Percentiles rank a stretch among this genome's conserved stretches.
Evolutionary conservation across 1,284 basidiomycete species (phyloP).

Genomic region (Leccinum ponderosum): DNA sequence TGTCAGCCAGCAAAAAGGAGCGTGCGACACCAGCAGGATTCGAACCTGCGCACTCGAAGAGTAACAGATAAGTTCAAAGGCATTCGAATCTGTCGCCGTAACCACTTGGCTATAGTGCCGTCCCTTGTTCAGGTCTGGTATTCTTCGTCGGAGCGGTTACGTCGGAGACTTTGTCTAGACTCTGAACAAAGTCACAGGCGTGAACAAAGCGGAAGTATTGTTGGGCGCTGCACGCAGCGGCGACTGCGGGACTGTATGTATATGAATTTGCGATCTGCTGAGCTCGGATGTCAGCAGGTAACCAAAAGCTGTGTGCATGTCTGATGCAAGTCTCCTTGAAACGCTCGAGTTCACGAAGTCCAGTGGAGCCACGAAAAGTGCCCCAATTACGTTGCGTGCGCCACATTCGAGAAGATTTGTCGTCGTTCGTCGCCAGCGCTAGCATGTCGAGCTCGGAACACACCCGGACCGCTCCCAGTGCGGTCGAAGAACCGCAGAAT

Average conservation of each 20-base stretch:
- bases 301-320: neutral
- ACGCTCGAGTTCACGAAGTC: neutral
- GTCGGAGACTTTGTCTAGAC: neutral
- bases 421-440: neutral
- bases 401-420: neutral
- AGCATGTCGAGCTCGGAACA: conserved; percentile 4
- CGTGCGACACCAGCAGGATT: conserved; percentile 45
- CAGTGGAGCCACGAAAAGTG: neutral
- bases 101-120: conserved; percentile 52
- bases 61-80: conserved; percentile 36
- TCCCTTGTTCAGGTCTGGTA: neutral
- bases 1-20: conserved; percentile 32
- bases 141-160: neutral
- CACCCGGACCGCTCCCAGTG: neutral
- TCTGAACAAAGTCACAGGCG: too few relatives aligned
- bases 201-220: too few relatives aligned
- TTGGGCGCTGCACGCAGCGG: neutral
- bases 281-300: neutral
- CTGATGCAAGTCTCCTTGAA: neutral
- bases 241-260: too few relatives aligned
- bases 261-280: neutral
- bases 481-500: conserved; percentile 9
- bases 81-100: conserved; percentile 60
- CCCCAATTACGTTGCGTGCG: neutral
- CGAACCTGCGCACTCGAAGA: conserved; percentile 44